Evolutionary conservation across 345 rosid genomes (phyloP).

Genomic region (Aquilaria malaccensis): DNA sequence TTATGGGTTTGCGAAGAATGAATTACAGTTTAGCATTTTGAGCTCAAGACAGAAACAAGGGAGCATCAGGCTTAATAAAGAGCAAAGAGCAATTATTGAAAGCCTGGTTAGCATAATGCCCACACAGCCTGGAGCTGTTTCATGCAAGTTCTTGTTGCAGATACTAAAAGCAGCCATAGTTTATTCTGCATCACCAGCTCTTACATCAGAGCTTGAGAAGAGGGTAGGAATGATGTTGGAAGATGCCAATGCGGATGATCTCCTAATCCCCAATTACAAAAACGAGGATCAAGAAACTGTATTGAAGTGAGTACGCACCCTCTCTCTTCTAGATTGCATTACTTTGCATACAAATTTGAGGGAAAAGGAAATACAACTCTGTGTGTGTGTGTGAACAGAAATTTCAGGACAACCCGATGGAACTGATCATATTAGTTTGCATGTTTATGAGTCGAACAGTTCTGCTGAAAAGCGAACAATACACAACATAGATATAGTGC

Average conservation of each 20-base stretch:
- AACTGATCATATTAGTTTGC: conserved; percentile 4
- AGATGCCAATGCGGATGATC: conserved; percentile 62
- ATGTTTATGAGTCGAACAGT: conserved; percentile 30
- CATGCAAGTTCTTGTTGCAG: conserved; percentile 67
- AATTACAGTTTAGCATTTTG: conserved; percentile 47
- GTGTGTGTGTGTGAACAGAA: neutral
- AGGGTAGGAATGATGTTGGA: conserved; percentile 54
- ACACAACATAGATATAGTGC: conserved; percentile 60
- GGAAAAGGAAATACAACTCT: too few relatives aligned
- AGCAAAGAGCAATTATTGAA: conserved; percentile 53
- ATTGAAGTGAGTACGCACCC: conserved; percentile 33
- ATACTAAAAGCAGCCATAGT: conserved; percentile 65
- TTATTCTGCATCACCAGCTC: conserved; percentile 65
- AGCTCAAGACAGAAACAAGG: conserved; percentile 29
- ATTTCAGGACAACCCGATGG: neutral
- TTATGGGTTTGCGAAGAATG: conserved; percentile 50
- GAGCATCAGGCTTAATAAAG: conserved; percentile 31
- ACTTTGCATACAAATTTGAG: neutral
- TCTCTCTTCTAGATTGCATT: conserved; percentile 10
- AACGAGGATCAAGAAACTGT: conserved; percentile 40
- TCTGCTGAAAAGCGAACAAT: conserved; percentile 41
- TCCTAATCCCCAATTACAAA: conserved; percentile 65
- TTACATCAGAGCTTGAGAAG: conserved; percentile 75
- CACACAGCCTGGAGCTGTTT: conserved; percentile 44
- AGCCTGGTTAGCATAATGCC: conserved; percentile 71